phyloP scores from a whole-genome alignment of 139 green algal genomes.

The Closterium sp. region DNA sequence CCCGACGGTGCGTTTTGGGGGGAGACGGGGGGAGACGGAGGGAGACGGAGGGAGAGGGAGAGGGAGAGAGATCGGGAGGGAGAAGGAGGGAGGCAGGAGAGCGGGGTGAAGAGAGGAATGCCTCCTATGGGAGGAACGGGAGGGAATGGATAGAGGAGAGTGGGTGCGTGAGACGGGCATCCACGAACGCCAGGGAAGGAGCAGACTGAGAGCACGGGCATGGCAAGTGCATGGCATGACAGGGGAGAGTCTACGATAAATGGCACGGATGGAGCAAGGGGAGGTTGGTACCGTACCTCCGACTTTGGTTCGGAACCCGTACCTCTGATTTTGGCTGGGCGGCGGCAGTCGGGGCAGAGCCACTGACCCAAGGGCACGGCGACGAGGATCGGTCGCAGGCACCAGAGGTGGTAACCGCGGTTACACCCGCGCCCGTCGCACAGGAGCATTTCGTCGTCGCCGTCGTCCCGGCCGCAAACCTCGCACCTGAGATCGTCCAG shows the following conservation, averaged over 20 bases:
- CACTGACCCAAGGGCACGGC: constrained; percentile 56
- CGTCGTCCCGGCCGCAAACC: constrained; percentile 1
- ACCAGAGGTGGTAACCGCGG: constrained; percentile 58
- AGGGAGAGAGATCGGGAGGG: neutral
- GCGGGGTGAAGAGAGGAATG: neutral
- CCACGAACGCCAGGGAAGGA: neutral
- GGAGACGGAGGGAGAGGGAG: neutral
- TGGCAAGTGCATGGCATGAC: too few species aligned
- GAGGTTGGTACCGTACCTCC: too few species aligned
- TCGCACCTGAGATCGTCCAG: constrained; percentile 27
- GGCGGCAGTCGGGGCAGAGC: constrained; percentile 19
- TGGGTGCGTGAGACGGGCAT: neutral
- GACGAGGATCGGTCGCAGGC: constrained; percentile 54
- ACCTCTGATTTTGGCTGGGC: constrained; percentile 24
- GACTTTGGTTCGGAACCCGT: neutral
- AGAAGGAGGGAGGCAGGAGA: neutral
- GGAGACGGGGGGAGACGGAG: neutral
- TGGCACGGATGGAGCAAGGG: too few species aligned
- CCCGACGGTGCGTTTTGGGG: neutral
- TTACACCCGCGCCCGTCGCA: constrained; percentile 57
- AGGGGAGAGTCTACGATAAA: too few species aligned
- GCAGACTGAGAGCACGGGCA: too few species aligned
- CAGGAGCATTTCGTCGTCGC: constrained; percentile 53
- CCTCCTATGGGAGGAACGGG: too few species aligned
- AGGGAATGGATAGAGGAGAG: neutral